Evolutionary conservation across 2,329 filamentous ascomycete genomes (phyloP).

Genomic region (Botrytis fragariae): DNA sequence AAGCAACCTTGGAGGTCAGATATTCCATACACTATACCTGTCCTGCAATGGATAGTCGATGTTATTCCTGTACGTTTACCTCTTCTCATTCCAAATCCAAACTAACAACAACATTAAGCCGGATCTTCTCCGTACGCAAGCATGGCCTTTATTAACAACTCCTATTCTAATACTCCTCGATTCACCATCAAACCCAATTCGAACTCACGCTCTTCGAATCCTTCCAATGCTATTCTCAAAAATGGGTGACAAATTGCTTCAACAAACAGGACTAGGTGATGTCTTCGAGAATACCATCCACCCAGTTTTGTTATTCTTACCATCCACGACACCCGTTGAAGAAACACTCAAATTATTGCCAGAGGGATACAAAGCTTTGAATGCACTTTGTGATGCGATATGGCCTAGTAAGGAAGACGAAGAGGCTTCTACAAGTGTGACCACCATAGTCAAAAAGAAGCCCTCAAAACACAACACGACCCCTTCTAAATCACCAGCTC

Average conservation of each 20-base stretch:
- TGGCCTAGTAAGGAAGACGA: conserved; percentile 23
- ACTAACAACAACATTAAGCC: neutral
- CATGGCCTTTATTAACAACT: conserved; percentile 70
- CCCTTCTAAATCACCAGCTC: conserved; percentile 6
- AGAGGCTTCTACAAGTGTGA: conserved; percentile 20
- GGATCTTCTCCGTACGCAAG: conserved; percentile 38
- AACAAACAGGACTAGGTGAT: conserved; percentile 60
- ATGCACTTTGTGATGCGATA: conserved; percentile 48
- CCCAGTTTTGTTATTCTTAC: conserved; percentile 73
- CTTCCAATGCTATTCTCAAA: conserved; percentile 54
- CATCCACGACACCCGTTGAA: conserved; percentile 69
- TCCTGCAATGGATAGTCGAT: conserved; percentile 61
- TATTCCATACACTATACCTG: conserved; percentile 49
- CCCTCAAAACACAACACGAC: neutral
- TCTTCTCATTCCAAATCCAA: conserved; percentile 12
- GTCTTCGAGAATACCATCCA: conserved; percentile 69
- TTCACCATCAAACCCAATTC: conserved; percentile 54
- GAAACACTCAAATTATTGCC: conserved; percentile 65
- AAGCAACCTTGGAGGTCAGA: conserved; percentile 62
- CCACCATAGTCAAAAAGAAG: neutral
- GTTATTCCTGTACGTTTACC: conserved; percentile 47
- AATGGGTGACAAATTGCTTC: conserved; percentile 53
- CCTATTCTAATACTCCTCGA: conserved; percentile 68
- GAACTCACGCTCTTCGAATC: conserved; percentile 50
- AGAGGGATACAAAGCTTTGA: conserved; percentile 64